Conservation (phyloP, 495 filamentous ascomycete species). For the Aspergillus baeticus region DNA sequence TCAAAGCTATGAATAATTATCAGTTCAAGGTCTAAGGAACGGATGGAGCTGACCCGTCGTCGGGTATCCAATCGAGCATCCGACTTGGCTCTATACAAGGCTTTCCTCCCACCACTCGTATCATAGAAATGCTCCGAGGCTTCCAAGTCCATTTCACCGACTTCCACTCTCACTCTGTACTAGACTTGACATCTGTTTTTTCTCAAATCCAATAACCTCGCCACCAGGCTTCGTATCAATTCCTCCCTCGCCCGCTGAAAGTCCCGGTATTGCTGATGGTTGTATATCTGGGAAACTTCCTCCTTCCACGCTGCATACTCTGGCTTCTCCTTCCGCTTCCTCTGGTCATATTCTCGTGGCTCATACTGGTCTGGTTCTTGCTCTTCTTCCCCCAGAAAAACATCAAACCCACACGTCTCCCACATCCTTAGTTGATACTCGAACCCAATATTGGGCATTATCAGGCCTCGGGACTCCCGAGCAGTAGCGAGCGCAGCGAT, state of each 20-base stretch:
- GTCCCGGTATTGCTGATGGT: not conserved
- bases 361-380: not conserved
- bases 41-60: too few relatives aligned
- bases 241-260: not conserved
- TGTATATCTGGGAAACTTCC: not conserved
- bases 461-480: not conserved
- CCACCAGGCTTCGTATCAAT: not conserved
- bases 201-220: not conserved
- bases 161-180: too few relatives aligned
- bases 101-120: too few relatives aligned
- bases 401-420: not conserved
- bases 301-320: not conserved
- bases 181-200: too few relatives aligned
- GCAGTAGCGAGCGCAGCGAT: not conserved
- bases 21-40: too few relatives aligned
- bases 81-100: too few relatives aligned
- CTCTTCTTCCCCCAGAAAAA: not conserved
- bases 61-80: too few relatives aligned
- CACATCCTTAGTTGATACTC: constrained; percentile 8
- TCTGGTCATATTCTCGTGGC: not conserved
- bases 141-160: too few relatives aligned
- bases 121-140: too few relatives aligned
- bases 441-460: constrained; percentile 10
- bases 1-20: too few relatives aligned
- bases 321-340: not conserved